These are phyloP conservation scores for Nigrograna mackinnonii DNA, from an alignment of 2,329 filamentous ascomycete genomes.

Conservation along the genomic window DNA sequence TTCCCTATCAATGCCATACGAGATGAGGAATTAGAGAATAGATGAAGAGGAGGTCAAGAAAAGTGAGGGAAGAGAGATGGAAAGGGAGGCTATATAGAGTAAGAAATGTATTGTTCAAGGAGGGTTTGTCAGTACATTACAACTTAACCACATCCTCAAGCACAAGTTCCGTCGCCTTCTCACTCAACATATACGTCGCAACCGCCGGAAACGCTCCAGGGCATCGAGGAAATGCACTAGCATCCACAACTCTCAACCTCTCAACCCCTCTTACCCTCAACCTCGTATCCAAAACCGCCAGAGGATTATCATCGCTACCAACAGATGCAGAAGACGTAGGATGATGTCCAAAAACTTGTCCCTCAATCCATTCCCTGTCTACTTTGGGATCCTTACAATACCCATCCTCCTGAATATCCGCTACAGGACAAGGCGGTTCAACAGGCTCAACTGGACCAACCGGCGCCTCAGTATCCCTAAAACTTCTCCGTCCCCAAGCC, in stretches of 20 bases:
- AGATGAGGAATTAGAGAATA: too few relatives aligned
- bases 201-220: constrained; percentile 57
- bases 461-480: constrained; percentile 56
- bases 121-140: too few relatives aligned
- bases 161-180: constrained; percentile 21
- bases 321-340: constrained; percentile 21
- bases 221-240: constrained; percentile 23
- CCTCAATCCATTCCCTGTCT: constrained; percentile 21
- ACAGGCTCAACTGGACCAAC: constrained; percentile 31
- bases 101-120: too few relatives aligned
- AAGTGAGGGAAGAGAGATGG: too few relatives aligned
- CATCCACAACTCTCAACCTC: constrained; percentile 50
- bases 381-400: constrained; percentile 16
- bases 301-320: constrained; percentile 24
- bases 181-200: constrained; percentile 47
- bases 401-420: constrained; percentile 26
- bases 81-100: too few relatives aligned
- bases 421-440: constrained; percentile 43
- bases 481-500: constrained; percentile 61
- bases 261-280: constrained; percentile 49
- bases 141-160: constrained; percentile 14
- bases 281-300: constrained; percentile 38
- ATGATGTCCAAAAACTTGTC: constrained; percentile 23
- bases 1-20: too few relatives aligned
- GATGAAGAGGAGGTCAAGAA: too few relatives aligned